Percentiles rank a stretch among this genome's conserved stretches.
Evolutionary conservation across 306 rosid species (phyloP).

Genomic region (Castanea mollissima): DNA sequence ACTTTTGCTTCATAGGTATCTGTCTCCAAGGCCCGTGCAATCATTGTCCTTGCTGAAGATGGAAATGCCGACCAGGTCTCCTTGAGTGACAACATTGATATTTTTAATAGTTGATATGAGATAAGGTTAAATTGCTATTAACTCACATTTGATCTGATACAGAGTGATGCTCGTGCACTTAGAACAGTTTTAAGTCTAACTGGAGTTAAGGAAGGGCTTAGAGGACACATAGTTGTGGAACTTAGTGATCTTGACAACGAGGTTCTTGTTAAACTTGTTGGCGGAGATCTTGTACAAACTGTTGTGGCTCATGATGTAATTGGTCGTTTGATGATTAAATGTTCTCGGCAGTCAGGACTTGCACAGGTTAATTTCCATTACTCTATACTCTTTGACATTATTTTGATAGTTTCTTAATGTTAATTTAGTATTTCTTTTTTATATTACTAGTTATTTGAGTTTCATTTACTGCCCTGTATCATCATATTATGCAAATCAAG

Average conservation of each 20-base stretch:
- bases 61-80: conserved; percentile 96
- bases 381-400: neutral
- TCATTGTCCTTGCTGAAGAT: conserved; percentile 88
- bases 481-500: conserved; percentile 13
- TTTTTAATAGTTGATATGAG: conserved; percentile 18
- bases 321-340: conserved; percentile 95
- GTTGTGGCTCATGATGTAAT: conserved; percentile 97
- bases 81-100: conserved; percentile 7
- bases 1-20: conserved; percentile 55
- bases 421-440: no score
- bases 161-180: conserved; percentile 96
- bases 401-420: neutral
- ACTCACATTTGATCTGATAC: conserved; percentile 37
- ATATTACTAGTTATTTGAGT: neutral
- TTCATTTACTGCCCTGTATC: neutral
- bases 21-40: conserved; percentile 90
- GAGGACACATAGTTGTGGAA: conserved; percentile 91
- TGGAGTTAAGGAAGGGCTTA: conserved; percentile 81
- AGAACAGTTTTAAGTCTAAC: conserved; percentile 88
- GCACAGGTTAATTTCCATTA: conserved; percentile 65
- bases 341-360: conserved; percentile 94
- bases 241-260: conserved; percentile 89
- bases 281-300: conserved; percentile 92
- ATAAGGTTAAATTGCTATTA: conserved; percentile 16
- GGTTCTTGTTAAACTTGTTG: conserved; percentile 90